A percentile compares a stretch with the other conserved stretches of the same genome.
Evolutionary conservation across 179 eudicot genomes (phyloP).

Genomic region (Silene noctiflora): DNA sequence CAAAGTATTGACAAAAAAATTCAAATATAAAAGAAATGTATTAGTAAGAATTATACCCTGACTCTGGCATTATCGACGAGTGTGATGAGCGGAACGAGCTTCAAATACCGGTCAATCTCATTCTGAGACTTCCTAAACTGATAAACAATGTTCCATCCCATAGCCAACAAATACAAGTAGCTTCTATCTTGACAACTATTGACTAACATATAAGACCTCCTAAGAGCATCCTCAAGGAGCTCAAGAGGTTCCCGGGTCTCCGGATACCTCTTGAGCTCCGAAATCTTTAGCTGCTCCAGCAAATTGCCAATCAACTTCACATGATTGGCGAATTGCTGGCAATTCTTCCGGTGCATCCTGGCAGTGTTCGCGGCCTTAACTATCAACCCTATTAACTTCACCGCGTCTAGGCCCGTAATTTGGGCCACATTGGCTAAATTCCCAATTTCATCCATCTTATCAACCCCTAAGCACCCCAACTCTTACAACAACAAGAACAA

Average conservation of each 20-base stretch:
- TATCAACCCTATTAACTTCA: slow-evolving; percentile 57
- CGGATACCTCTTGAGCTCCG: slow-evolving; percentile 75
- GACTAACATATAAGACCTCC: slow-evolving; percentile 74
- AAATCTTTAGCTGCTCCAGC: slow-evolving; percentile 71
- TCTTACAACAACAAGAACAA: too few relatives aligned
- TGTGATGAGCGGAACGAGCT: slow-evolving; percentile 79
- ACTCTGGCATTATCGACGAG: slow-evolving; percentile 82
- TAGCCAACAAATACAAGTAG: slow-evolving; percentile 78
- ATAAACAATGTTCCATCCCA: slow-evolving; percentile 96
- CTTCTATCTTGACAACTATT: slow-evolving; percentile 86
- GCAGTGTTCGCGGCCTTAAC: slow-evolving; percentile 76
- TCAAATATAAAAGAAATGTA: not conserved
- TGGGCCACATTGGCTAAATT: slow-evolving; percentile 46
- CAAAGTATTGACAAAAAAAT: not conserved
- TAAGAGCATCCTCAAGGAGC: slow-evolving; percentile 80
- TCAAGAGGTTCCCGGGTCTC: slow-evolving; percentile 94
- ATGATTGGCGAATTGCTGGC: slow-evolving; percentile 81
- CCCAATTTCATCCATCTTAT: slow-evolving; percentile 27
- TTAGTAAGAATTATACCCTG: slow-evolving; percentile 40
- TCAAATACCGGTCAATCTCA: slow-evolving; percentile 85
- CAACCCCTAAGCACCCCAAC: too few relatives aligned
- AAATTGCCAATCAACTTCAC: slow-evolving; percentile 82
- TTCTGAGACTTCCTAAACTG: slow-evolving; percentile 82
- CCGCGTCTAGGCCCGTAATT: slow-evolving; percentile 70
- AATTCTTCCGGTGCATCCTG: slow-evolving; percentile 81